These are phyloP conservation scores for Epichloe baconii DNA, from an alignment of 2,329 filamentous ascomycete genomes.

Conservation along the genomic window DNA sequence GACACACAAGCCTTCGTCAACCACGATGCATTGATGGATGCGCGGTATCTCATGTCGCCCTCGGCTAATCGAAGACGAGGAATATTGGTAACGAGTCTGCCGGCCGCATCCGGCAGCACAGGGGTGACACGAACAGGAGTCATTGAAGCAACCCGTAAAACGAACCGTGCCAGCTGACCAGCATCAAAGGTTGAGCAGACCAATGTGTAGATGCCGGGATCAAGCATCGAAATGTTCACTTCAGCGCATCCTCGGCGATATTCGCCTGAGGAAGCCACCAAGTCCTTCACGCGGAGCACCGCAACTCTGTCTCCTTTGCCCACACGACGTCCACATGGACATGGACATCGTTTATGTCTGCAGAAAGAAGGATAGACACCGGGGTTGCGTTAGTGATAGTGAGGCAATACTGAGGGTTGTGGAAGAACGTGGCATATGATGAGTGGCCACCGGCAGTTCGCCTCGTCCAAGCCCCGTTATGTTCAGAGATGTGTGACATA, in stretches of 20 bases:
- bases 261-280: conserved; percentile 74
- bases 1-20: conserved; percentile 42
- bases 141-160: conserved; percentile 58
- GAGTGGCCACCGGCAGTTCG: conserved; percentile 77
- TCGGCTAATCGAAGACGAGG: conserved; percentile 38
- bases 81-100: conserved; percentile 51
- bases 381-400: conserved; percentile 41
- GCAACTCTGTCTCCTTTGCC: conserved; percentile 58
- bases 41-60: conserved; percentile 26
- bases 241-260: conserved; percentile 72
- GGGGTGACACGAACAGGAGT: conserved; percentile 40
- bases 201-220: conserved; percentile 68
- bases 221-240: conserved; percentile 46
- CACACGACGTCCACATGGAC: conserved; percentile 79
- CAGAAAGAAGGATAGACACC: conserved; percentile 63
- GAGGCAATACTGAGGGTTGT: conserved; percentile 78
- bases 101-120: conserved; percentile 62
- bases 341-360: conserved; percentile 51
- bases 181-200: conserved; percentile 85
- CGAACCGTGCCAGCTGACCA: conserved; percentile 62
- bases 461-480: conserved; percentile 58
- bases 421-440: conserved; percentile 60
- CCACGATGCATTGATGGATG: conserved; percentile 25
- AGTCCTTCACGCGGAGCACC: conserved; percentile 58
- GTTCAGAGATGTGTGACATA: conserved; percentile 44